A percentile compares a stretch with the other conserved stretches of the same genome.
These are phyloP conservation scores for Haplographium delicatum DNA, from an alignment of 495 filamentous ascomycete species.

Conservation along the genomic window DNA sequence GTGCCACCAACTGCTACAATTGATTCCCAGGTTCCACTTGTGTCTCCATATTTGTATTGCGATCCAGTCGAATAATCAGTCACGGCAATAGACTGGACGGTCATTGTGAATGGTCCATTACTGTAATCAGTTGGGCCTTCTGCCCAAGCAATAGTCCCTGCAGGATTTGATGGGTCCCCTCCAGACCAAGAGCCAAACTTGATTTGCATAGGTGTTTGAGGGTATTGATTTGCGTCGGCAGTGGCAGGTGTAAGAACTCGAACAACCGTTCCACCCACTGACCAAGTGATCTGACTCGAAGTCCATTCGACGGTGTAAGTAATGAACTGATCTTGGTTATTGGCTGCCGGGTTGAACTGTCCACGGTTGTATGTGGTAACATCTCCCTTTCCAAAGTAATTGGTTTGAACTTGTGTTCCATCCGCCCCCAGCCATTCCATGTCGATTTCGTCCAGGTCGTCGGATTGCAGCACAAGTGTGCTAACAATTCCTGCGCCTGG, in stretches of 20 bases:
- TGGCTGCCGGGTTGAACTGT: constrained; percentile 50
- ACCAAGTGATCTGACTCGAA: constrained; percentile 60
- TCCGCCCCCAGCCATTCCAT: constrained; percentile 58
- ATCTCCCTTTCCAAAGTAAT: constrained; percentile 78
- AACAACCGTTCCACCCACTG: constrained; percentile 55
- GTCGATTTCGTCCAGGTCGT: constrained; percentile 77
- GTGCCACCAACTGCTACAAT: constrained; percentile 66
- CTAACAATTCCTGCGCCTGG: constrained; percentile 60
- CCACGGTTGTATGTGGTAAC: constrained; percentile 57
- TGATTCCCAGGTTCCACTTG: constrained; percentile 60
- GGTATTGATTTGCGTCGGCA: constrained; percentile 51
- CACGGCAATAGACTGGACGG: constrained; percentile 62
- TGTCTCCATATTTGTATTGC: constrained; percentile 65
- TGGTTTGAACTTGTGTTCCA: constrained; percentile 55
- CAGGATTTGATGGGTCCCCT: constrained; percentile 57
- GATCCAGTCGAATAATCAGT: constrained; percentile 81
- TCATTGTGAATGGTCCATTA: constrained; percentile 72
- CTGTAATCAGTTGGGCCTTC: constrained; percentile 63
- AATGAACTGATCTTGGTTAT: constrained; percentile 58
- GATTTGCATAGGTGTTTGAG: constrained; percentile 71
- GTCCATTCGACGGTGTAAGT: constrained; percentile 77
- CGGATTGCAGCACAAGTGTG: constrained; percentile 67
- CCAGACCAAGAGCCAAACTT: constrained; percentile 70
- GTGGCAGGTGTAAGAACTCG: constrained; percentile 54
- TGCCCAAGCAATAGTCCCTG: constrained; percentile 71